Evolutionary conservation across 2,329 filamentous ascomycete species (phyloP).

Genomic region (Cercospora sesami): DNA sequence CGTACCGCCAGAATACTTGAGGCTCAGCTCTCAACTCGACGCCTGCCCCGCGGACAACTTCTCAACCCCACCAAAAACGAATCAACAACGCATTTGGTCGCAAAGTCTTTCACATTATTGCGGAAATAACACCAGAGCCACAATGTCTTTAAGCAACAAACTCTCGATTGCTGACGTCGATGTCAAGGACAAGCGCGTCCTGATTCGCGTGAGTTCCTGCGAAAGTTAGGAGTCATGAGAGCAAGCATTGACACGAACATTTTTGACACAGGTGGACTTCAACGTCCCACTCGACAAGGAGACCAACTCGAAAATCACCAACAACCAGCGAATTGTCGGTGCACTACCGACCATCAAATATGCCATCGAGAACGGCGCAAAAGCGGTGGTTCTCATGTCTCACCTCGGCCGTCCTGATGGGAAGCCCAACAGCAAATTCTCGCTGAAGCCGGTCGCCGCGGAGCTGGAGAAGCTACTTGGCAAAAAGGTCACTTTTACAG

Average conservation of each 20-base stretch:
- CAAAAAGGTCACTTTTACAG: conserved; percentile 80
- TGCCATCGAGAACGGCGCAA: conserved; percentile 44
- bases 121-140: conserved; percentile 32
- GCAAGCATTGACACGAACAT: conserved; percentile 4
- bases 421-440: conserved; percentile 87
- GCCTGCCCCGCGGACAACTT: conserved; percentile 1
- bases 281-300: conserved; percentile 94
- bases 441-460: conserved; percentile 80
- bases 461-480: conserved; percentile 78
- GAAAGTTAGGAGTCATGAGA: background rate
- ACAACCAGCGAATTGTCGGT: conserved; percentile 96
- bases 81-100: background rate
- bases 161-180: conserved; percentile 95
- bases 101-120: background rate
- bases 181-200: conserved; percentile 95
- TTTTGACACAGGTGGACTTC: conserved; percentile 80
- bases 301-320: conserved; percentile 79
- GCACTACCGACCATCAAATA: conserved; percentile 57
- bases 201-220: conserved; percentile 71
- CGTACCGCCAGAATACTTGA: background rate
- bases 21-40: background rate
- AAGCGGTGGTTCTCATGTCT: conserved; percentile 92
- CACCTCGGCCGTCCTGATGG: conserved; percentile 96
- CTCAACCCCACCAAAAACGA: conserved; percentile 4
- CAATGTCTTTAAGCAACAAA: conserved; percentile 98